Evolutionary conservation across 2,329 filamentous ascomycete species (phyloP).

Genomic region (Aquanectria penicillioides): DNA sequence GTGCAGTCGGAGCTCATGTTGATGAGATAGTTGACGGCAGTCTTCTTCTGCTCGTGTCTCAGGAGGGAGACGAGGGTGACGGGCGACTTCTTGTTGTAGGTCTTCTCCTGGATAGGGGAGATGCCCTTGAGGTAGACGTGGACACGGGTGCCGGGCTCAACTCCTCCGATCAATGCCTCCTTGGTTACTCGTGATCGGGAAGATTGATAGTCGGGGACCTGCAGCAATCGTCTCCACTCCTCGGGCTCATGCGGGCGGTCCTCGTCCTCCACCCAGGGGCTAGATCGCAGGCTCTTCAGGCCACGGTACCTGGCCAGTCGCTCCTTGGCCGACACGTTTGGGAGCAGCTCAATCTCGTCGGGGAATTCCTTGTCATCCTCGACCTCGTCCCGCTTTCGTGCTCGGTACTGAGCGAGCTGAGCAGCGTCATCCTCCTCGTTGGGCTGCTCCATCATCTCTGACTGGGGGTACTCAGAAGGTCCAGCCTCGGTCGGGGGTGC

Average conservation of each 20-base stretch:
- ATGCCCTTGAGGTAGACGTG: conserved; percentile 75
- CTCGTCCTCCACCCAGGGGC: conserved; percentile 88
- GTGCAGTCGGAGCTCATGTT: conserved; percentile 82
- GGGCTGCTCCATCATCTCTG: conserved; percentile 87
- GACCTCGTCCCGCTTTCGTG: conserved; percentile 80
- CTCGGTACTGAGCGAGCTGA: conserved; percentile 83
- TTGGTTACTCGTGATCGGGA: conserved; percentile 79
- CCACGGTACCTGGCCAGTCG: conserved; percentile 88
- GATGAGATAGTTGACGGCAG: conserved; percentile 89
- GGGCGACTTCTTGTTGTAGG: conserved; percentile 64
- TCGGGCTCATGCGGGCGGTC: conserved; percentile 88
- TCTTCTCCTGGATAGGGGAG: conserved; percentile 53
- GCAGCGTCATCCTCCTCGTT: conserved; percentile 83
- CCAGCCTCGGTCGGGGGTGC: conserved; percentile 79
- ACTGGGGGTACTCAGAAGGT: conserved; percentile 91
- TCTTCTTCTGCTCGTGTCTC: conserved; percentile 94
- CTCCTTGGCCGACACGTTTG: conserved; percentile 86
- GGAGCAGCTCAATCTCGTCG: conserved; percentile 94
- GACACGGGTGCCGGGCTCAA: conserved; percentile 84
- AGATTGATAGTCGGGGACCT: conserved; percentile 89
- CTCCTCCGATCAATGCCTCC: conserved; percentile 89
- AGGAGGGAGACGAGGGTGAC: conserved; percentile 86
- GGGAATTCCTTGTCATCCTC: conserved; percentile 95
- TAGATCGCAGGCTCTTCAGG: conserved; percentile 89
- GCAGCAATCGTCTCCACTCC: conserved; percentile 87